Conservation (phyloP, 2,329 filamentous ascomycete species). For the Dichotomopilus funicola region DNA sequence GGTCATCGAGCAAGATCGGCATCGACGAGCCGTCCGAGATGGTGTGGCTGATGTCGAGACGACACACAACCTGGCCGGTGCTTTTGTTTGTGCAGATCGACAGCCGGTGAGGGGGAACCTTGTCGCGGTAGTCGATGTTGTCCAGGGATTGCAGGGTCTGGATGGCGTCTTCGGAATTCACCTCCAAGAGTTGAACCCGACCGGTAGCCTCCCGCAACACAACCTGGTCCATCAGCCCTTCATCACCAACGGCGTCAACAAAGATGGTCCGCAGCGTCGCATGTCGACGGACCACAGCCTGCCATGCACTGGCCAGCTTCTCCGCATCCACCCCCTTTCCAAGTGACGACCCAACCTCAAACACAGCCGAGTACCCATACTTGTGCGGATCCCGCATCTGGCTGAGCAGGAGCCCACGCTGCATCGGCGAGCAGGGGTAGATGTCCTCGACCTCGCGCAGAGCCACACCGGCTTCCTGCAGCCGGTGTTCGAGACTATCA, state of each 20-base stretch:
- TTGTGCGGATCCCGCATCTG: slow-evolving; percentile 24
- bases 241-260: slow-evolving; percentile 25
- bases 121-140: slow-evolving; percentile 16
- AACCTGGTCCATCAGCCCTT: slow-evolving; percentile 28
- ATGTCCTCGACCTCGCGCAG: slow-evolving; percentile 28
- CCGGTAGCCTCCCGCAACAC: slow-evolving; percentile 21
- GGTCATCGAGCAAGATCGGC: slow-evolving; percentile 29
- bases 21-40: slow-evolving; percentile 46
- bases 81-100: slow-evolving; percentile 10
- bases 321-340: slow-evolving; percentile 5
- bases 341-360: slow-evolving; percentile 13
- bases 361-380: slow-evolving; percentile 22
- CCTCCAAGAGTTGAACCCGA: slow-evolving; percentile 7
- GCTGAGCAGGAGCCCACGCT: slow-evolving; percentile 33
- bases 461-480: slow-evolving; percentile 18
- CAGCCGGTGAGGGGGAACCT: slow-evolving; percentile 19
- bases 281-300: slow-evolving; percentile 26
- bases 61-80: slow-evolving; percentile 17
- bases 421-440: slow-evolving; percentile 35
- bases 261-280: slow-evolving; percentile 30
- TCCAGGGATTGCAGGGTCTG: slow-evolving; percentile 2
- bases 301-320: slow-evolving; percentile 21
- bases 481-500: slow-evolving; percentile 20
- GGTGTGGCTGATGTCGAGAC: slow-evolving; percentile 39
- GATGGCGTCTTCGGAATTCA: slow-evolving; percentile 6